Evolutionary conservation across 257 asterid genomes (phyloP).

Genomic region (Misopates orontium): DNA sequence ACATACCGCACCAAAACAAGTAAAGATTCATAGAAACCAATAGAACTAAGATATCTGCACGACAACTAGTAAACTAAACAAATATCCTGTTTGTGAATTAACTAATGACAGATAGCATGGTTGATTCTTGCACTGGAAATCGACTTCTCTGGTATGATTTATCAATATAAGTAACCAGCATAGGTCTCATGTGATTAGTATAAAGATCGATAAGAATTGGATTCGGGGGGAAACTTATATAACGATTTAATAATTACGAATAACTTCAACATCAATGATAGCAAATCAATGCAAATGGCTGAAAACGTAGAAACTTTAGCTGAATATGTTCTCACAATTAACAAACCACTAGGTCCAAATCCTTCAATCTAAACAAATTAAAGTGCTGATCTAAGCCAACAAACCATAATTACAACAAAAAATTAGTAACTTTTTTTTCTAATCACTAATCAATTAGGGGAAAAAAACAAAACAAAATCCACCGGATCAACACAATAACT

Average conservation of each 20-base stretch:
- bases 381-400: too few species aligned
- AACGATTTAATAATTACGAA: too few species aligned
- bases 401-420: too few species aligned
- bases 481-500: constrained; percentile 15
- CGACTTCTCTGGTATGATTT: background rate
- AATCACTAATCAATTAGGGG: too few species aligned
- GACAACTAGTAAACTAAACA: background rate
- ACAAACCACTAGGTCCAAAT: too few species aligned
- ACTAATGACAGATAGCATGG: background rate
- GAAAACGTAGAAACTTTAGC: background rate
- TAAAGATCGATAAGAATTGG: background rate
- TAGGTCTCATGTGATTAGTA: background rate
- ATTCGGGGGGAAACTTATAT: too few species aligned
- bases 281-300: background rate
- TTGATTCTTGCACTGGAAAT: background rate
- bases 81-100: background rate
- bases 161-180: background rate
- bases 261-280: background rate
- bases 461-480: background rate
- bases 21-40: background rate
- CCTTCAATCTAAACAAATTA: too few species aligned
- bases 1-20: background rate
- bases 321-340: too few species aligned
- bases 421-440: too few species aligned
- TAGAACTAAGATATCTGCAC: background rate